Evolutionary conservation across 306 rosid species (phyloP).

Genomic region (Pueraria montana): DNA sequence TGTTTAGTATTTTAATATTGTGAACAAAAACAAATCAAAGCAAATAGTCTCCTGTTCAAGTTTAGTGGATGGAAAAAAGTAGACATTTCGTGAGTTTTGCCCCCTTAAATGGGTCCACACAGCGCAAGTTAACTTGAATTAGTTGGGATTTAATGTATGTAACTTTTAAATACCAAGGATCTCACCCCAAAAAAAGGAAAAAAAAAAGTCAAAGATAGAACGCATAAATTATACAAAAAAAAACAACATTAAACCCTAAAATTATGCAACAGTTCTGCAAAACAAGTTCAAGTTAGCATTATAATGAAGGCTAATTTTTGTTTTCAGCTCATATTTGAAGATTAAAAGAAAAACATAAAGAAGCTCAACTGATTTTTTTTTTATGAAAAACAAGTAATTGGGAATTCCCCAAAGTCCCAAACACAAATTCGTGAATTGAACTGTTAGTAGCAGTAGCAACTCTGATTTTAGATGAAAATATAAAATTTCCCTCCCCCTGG

Average conservation of each 20-base stretch:
- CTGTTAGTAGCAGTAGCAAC: neutral
- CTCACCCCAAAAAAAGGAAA: neutral
- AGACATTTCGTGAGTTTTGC: neutral
- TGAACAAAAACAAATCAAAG: slow-evolving; percentile 6
- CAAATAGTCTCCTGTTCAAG: neutral
- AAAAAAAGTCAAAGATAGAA: neutral
- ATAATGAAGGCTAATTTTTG: neutral
- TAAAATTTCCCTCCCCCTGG: neutral
- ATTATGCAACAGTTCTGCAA: neutral
- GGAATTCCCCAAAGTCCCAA: slow-evolving; percentile 9
- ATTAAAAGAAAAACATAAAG: neutral
- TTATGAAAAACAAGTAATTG: neutral
- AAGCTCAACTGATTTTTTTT: neutral
- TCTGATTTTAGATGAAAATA: slow-evolving; percentile 17
- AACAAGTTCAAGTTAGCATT: slow-evolving; percentile 31
- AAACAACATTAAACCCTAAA: neutral
- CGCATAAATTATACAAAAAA: slow-evolving; percentile 27
- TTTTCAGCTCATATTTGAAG: slow-evolving; percentile 1
- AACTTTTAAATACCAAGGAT: neutral
- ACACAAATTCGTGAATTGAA: neutral
- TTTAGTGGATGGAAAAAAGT: neutral
- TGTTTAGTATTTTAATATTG: neutral
- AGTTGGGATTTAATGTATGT: neutral
- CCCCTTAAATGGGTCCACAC: neutral
- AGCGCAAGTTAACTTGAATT: neutral